These are phyloP conservation scores for Kitagawia praeruptora DNA, from an alignment of 129 eudicot species.

Conservation along the genomic window DNA sequence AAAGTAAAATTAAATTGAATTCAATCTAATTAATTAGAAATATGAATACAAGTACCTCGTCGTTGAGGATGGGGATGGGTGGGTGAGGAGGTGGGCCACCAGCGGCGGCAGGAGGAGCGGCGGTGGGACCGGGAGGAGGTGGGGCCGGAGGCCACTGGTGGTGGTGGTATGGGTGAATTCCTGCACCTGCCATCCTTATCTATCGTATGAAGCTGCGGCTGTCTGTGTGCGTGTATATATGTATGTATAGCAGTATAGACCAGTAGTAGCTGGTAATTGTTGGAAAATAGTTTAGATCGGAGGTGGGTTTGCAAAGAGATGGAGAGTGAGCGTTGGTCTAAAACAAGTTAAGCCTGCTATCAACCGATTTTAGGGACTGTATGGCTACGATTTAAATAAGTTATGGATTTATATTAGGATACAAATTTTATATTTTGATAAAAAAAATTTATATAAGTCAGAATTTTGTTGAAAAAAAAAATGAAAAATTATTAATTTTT, in stretches of 20 bases:
- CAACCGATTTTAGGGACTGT: no score
- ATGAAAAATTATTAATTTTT: no score
- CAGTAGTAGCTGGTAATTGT: background rate
- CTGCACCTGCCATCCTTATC: slow-evolving; percentile 61
- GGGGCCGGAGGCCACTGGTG: slow-evolving; percentile 68
- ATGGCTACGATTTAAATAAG: no score
- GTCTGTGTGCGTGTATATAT: no score
- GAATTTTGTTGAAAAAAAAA: no score
- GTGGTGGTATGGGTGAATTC: slow-evolving; percentile 69
- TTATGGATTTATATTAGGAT: no score
- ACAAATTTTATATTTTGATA: no score
- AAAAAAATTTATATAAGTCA: no score
- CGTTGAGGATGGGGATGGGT: slow-evolving; percentile 36
- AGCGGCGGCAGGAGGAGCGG: slow-evolving; percentile 36
- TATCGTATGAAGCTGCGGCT: background rate
- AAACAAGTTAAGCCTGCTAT: no score
- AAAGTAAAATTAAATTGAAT: background rate
- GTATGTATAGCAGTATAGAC: no score
- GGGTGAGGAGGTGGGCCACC: slow-evolving; percentile 34
- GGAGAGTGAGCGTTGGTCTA: no score
- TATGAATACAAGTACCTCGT: slow-evolving; percentile 32
- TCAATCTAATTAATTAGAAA: no score
- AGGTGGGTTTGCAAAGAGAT: background rate
- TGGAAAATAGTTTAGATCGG: background rate
- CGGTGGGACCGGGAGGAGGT: slow-evolving; percentile 54